Base-by-base conservation (phyloP, 2,329 filamentous ascomycete species). In the Furcasterigmium furcatum region DNA sequence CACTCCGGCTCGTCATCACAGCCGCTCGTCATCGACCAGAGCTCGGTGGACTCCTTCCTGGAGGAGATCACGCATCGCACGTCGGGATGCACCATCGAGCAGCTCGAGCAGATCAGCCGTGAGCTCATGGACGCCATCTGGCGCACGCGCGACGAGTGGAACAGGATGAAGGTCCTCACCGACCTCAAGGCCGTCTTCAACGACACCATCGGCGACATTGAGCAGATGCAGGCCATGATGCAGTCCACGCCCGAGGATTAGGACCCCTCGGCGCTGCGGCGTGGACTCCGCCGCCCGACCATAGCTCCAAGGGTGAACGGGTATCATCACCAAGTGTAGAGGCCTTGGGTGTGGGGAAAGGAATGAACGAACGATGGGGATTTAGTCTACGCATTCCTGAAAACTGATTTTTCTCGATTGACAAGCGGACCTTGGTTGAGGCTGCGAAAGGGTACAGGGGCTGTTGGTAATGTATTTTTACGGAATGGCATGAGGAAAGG, bases 81-180 rank as follows among this genome's bases (percentile, higher is more conserved):
- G 2, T 84, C 81, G 18, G 89, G 88, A 1, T 88, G 88, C 63
- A 88, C 85, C 0, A 88, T 99, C 43, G 94, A 99, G 68, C 92
- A 99, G 64, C 72, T 99, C 18, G 92, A 97, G 72, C 92, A 97
- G 66, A 85, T 96, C 62, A 91, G 91, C 63, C 85, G 91, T 8
- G 83, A 86, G 54, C 72, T 97, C 52, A 97, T 97, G 92, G 87
- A 92, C 49, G 82, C 85, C 52, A 79, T 97, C 38, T 99, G 94
- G 94, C 77, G 76, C 49, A 79, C 79, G 49, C 79, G 91, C 41
- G 77, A 82, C 40, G 85, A 95, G 58, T 94, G 88, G 81, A 94
- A 99, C 66, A 82, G 94, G 36, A 85, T 83, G 56, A 76, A 77
- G 55, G 91, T 96, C 13, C 75, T 85, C 13, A 70, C 70, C 38